A percentile compares a stretch with the other conserved stretches of the same genome.
Conservation (phyloP, 2,329 filamentous ascomycete genomes). For the Dothidotthia symphoricarpi region DNA sequence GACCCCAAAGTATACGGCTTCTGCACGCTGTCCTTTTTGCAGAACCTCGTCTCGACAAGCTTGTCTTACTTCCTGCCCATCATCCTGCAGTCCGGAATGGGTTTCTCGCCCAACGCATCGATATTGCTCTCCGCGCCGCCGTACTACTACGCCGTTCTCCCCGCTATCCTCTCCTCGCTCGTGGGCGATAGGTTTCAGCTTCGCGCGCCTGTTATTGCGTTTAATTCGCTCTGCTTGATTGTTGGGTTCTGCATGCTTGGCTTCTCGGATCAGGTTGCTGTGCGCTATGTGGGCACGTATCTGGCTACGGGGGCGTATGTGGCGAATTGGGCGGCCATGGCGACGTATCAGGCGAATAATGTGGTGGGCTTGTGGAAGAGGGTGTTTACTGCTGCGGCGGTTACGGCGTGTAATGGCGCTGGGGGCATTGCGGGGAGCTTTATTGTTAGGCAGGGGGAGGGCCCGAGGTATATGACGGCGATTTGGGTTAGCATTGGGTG, state of each 20-base stretch:
- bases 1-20: conserved; percentile 66
- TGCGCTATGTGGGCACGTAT: conserved; percentile 64
- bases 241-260: conserved; percentile 65
- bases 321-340: conserved; percentile 67
- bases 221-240: conserved; percentile 63
- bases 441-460: conserved; percentile 61
- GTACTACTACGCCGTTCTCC: conserved; percentile 66
- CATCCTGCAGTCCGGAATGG: conserved; percentile 53
- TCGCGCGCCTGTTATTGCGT: conserved; percentile 62
- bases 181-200: conserved; percentile 61
- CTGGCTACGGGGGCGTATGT: conserved; percentile 67
- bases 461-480: conserved; percentile 62
- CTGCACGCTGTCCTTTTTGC: conserved; percentile 62
- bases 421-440: conserved; percentile 66
- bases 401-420: conserved; percentile 61
- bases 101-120: conserved; percentile 42
- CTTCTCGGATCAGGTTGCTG: conserved; percentile 58
- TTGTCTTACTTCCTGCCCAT: conserved; percentile 66
- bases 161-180: conserved; percentile 61
- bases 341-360: conserved; percentile 54
- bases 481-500: conserved; percentile 65
- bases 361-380: conserved; percentile 60
- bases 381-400: conserved; percentile 59
- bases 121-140: conserved; percentile 66
- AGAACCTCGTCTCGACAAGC: conserved; percentile 65